Base-by-base conservation (phyloP, 805 yeast genomes). In the Candida montana region DNA sequence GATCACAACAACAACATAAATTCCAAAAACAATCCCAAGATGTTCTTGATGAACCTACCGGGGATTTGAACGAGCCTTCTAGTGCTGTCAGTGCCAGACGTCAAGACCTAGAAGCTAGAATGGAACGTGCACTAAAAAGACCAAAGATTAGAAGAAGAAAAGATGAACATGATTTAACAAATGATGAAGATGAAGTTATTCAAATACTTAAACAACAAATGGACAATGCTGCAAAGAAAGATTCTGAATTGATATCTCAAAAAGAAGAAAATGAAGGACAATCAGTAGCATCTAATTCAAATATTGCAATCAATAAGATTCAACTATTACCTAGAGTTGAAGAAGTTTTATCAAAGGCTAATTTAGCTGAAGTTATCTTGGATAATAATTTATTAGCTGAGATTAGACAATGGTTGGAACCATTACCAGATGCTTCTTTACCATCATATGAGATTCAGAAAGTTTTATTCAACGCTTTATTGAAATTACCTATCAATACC, bases 361-460 rank as follows among this genome's bases (percentile, higher is more conserved):
- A 83, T 59, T 71, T 93, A 53, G 90, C 95, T 27, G 96, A 91
- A 58, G 83, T 95, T 23, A 87, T 93, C 45, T 72, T 93, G 56
- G 99, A 93, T 67, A 93, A 93, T 61, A 93, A 93, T 62, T 64
- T 93, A 53, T 70, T 93, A 45, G 97, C 91, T 55, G 91, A 95
- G 38, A 90, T 93, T 21, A 76, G 98, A 53, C 81, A 88, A 61
- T 93, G 99, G 99, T 72, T 93, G 44, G 99, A 93, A 63, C 99
- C 99, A 24, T 72, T 93, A 54, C 99, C 99, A 4, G 98, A 95
- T 70, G 95, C 95, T 35, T 87, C 96, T 10, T 72, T 93, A 65
- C 99, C 99, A n/a, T 90, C 96, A 1, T 93, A 84, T 66, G 95
- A 89, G 62, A 91, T 93, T 50, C 99, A 93, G 62, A 87, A 83